Base-by-base conservation (phyloP, 2,329 filamentous ascomycete genomes). In the Ciborinia camelliae region DNA sequence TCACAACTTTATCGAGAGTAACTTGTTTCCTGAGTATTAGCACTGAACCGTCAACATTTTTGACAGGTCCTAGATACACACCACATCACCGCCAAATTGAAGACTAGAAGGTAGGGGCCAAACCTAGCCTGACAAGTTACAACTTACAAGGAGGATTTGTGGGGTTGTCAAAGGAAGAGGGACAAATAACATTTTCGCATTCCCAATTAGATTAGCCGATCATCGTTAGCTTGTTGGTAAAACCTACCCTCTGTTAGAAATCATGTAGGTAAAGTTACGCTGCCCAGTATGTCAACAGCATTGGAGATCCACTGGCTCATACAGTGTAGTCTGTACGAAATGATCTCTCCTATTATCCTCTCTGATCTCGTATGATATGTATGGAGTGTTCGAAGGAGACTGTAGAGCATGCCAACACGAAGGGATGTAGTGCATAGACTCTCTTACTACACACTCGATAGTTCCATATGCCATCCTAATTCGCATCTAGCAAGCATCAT, bases 401-500 rank as follows among this genome's bases (percentile, higher is more conserved):
- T 6, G 30, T 53, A 12, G 51, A 32, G 53, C 53, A n/a, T 41
- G n/a, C 39, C 20, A 57, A 39, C 37, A 30, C 15, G 12, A n/a
- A 28, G 37, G 26, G 39, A 57, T 57, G 47, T 18, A 26, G 14
- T 43, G 53, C 53, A 57, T 39, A 57, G 53, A 57, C 53, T 43
- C 32, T 23, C 10, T 12, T n/a, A n/a, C 37, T 8, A 26, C 28
- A 51, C 20, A 35, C 50, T 52, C 50, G 15, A 51, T 51, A 30
- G 26, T 51, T 7, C 48, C 37, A 30, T 9, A 28, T 20, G 30
- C 50, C 30, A 30, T 52, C 50, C 18, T 35, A 35, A 52, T 30
- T 32, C 50, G n/a, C 39, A 43, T 43, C 15, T 18, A 43, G n/a
- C 30, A 23, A 23, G 28, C 50, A 12, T 35, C 32, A 20, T 53